phyloP scores from a whole-genome alignment of 2,329 filamentous ascomycete genomes.

The Lojkania enalia region DNA sequence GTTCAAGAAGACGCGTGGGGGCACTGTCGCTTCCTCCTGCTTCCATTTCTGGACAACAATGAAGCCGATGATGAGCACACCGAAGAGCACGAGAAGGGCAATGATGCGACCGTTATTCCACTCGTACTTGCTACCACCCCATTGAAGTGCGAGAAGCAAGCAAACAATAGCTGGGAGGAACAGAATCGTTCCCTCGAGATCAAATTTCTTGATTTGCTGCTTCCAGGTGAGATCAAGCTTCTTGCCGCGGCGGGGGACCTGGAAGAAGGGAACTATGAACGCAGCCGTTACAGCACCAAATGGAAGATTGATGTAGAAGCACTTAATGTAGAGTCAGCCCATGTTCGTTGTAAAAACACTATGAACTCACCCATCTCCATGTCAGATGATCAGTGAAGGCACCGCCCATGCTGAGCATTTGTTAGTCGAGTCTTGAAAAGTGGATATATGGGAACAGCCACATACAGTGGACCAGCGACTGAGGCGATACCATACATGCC shows the following conservation, averaged over 20 bases:
- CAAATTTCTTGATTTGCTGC: slow-evolving; percentile 50
- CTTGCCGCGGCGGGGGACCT: slow-evolving; percentile 35
- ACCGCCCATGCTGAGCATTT: slow-evolving; percentile 45
- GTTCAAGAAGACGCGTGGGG: slow-evolving; percentile 51
- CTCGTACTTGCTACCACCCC: slow-evolving; percentile 53
- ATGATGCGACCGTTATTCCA: slow-evolving; percentile 53
- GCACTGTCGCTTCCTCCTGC: slow-evolving; percentile 51
- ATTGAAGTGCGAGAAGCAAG: slow-evolving; percentile 55
- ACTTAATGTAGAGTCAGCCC: slow-evolving; percentile 43
- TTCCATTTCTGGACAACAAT: slow-evolving; percentile 49
- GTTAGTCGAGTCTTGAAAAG: slow-evolving; percentile 33
- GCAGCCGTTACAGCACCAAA: slow-evolving; percentile 51
- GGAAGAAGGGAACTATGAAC: slow-evolving; percentile 48
- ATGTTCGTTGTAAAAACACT: too few species aligned
- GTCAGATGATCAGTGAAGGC: slow-evolving; percentile 51
- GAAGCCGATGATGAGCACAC: slow-evolving; percentile 49
- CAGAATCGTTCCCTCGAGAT: slow-evolving; percentile 49
- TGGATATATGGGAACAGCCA: slow-evolving; percentile 12
- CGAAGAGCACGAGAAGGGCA: slow-evolving; percentile 51
- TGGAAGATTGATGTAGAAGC: slow-evolving; percentile 54
- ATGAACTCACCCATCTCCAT: slow-evolving; percentile 1
- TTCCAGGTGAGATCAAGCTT: slow-evolving; percentile 41
- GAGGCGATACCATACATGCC: slow-evolving; percentile 54
- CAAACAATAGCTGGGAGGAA: slow-evolving; percentile 54
- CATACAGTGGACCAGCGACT: slow-evolving; percentile 52